Conservation (phyloP, 2,329 filamentous ascomycete species). For the Didymella pomorum region DNA sequence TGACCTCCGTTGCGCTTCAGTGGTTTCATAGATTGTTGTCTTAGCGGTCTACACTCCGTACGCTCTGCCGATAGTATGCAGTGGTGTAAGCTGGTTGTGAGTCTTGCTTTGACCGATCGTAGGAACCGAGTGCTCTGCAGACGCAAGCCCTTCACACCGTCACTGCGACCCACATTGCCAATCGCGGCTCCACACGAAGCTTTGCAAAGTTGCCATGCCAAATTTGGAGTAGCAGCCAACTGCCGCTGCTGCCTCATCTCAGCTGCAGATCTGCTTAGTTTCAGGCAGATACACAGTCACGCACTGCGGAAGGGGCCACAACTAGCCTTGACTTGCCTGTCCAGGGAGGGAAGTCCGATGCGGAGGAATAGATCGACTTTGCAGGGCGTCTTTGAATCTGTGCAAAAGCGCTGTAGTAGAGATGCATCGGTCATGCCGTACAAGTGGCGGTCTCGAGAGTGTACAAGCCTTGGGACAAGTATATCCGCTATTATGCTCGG, state of each 20-base stretch:
- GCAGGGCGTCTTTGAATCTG: not conserved
- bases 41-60: slow-evolving; percentile 1
- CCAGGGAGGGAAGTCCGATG: too few species aligned
- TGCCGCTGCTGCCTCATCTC: not conserved
- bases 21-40: not conserved
- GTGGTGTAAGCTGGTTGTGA: not conserved
- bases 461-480: not conserved
- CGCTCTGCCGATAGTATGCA: not conserved
- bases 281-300: not conserved
- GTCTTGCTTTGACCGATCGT: slow-evolving; percentile 2
- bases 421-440: not conserved
- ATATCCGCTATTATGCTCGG: not conserved
- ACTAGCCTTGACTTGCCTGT: not conserved
- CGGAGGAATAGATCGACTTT: not conserved
- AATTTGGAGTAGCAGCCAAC: not conserved
- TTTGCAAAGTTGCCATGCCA: not conserved
- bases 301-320: too few species aligned
- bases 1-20: not conserved
- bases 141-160: slow-evolving; percentile 3
- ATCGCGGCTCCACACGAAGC: not conserved
- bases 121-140: not conserved
- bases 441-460: not conserved
- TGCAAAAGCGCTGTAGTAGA: slow-evolving; percentile 2
- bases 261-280: not conserved
- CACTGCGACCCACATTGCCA: not conserved